Percentiles rank a stretch among this genome's conserved stretches.
phyloP scores from a whole-genome alignment of 257 asterid genomes.

The Gentiana straminea region DNA sequence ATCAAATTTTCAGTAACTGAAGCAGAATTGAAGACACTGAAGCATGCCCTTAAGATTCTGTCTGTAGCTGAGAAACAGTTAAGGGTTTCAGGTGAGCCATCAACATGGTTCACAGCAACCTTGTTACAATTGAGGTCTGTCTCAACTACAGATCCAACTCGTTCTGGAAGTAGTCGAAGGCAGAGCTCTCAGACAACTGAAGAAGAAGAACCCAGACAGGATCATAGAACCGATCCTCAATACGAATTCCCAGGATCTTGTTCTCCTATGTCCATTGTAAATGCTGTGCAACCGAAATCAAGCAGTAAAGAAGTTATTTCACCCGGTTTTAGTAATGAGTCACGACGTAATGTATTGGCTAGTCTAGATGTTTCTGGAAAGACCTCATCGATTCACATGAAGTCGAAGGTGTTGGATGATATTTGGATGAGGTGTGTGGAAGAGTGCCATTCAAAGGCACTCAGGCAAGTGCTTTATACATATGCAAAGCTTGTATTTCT shows the following conservation, averaged over 20 bases:
- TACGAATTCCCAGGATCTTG: constrained; percentile 28
- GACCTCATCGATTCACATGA: constrained; percentile 29
- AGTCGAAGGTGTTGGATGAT: constrained; percentile 47
- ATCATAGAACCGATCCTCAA: constrained; percentile 33
- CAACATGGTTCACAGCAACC: constrained; percentile 98
- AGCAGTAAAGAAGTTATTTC: constrained; percentile 28
- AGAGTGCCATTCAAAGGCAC: constrained; percentile 80
- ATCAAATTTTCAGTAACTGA: constrained; percentile 49
- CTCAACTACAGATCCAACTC: constrained; percentile 60
- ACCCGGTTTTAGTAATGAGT: constrained; percentile 15
- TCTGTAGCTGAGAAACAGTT: constrained; percentile 92
- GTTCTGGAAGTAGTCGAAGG: constrained; percentile 65
- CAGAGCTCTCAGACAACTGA: constrained; percentile 69
- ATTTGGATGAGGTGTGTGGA: constrained; percentile 75
- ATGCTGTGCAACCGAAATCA: constrained; percentile 27
- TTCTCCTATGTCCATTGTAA: constrained; percentile 33
- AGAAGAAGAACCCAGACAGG: constrained; percentile 35
- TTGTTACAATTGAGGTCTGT: constrained; percentile 71
- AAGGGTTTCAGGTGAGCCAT: constrained; percentile 73
- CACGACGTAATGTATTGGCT: constrained; percentile 4
- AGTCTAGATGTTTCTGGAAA: constrained; percentile 19
- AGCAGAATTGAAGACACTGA: constrained; percentile 63
- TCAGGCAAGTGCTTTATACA: constrained; percentile 70
- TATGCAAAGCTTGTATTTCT: constrained; percentile 70
- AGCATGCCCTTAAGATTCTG: constrained; percentile 76